Evolutionary conservation across 2,329 filamentous ascomycete genomes (phyloP), one percentile per base, ranked within the genome.

Genomic region (Apiospora malaysiana): DNA sequence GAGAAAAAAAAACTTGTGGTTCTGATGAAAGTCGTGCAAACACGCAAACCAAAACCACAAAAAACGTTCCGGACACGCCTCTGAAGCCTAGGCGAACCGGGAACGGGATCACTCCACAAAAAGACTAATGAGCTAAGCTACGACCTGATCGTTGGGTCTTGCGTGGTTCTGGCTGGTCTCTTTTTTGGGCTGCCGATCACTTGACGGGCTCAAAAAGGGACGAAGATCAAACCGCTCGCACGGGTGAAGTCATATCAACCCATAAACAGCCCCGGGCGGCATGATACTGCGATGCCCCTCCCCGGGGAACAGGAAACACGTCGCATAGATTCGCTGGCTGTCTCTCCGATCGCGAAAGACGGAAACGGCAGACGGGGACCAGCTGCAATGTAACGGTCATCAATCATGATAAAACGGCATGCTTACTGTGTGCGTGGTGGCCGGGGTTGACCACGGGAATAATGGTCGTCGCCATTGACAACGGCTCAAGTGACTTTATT

Each of bases 1-100:
- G 45, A n/a, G n/a, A n/a, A n/a, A n/a, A n/a, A n/a, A n/a, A 40
- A 40, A 63, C 27, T 63, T 63, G 56, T 63, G 56, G 51, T 56
- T 32, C 51, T 18, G 51, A 27, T n/a, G n/a, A n/a, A n/a, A 27
- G 18, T 63, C n/a, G 18, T 40, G 21, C 27, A 21, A 16, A n/a
- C 27, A 32, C 32, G 18, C 32, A 63, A 59, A n/a, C 18, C 12
- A 59, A 59, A 59, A 59, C 51, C 51, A 59, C 51, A 59, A 59
- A 59, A 59, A 56, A 16, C 25, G 49, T 25, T 56, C 25, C 49
- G 25, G 49, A 27, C 49, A 56, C 49, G 49, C 51, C 25, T 16
- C 51, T 37, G 4, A 18, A 37, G 27, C 51, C 27, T 21, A 63
- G 56, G 56, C 21, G n/a, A 37, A n/a, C 56, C 56, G 27, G 56